These are phyloP conservation scores for Clarireedia hainanense DNA, from an alignment of 2,329 filamentous ascomycete genomes.

Conservation along the genomic window DNA sequence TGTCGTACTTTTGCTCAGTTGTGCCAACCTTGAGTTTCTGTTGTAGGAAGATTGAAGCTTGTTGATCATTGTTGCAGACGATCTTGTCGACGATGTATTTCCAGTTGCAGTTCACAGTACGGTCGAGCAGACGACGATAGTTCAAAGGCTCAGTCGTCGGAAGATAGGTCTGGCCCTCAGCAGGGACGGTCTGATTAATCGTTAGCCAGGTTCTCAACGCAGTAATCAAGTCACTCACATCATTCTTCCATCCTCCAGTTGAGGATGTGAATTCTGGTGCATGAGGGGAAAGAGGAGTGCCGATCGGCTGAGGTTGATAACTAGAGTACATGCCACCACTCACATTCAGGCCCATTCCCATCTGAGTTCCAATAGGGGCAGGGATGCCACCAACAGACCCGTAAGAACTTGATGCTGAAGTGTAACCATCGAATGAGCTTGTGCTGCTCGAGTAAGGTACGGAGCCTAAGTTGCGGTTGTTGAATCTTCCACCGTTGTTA, in stretches of 20 bases:
- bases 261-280: conserved; percentile 65
- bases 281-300: conserved; percentile 63
- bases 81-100: conserved; percentile 99
- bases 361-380: conserved; percentile 14
- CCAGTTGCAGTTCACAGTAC: conserved; percentile 97
- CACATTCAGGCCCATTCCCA: conserved; percentile 17
- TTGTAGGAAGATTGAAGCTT: conserved; percentile 96
- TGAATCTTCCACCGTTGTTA: conserved; percentile 23
- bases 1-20: conserved; percentile 91
- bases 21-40: conserved; percentile 98
- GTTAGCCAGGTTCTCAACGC: conserved; percentile 20
- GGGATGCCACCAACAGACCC: conserved; percentile 23
- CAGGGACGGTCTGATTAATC: conserved; percentile 41
- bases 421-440: conserved; percentile 29
- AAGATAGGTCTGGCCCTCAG: conserved; percentile 66
- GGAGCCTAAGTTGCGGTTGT: conserved; percentile 20
- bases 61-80: conserved; percentile 97
- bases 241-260: conserved; percentile 29
- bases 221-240: conserved; percentile 25
- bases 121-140: conserved; percentile 89
- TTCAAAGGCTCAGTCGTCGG: conserved; percentile 88
- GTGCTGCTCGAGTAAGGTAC: conserved; percentile 28
- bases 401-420: conserved; percentile 23
- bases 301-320: conserved; percentile 46
- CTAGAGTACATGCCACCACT: conserved; percentile 28